Evolutionary conservation across 805 yeast genomes (phyloP), one percentile per base, ranked within the genome.

Genomic region (Barnettozyma californica): DNA sequence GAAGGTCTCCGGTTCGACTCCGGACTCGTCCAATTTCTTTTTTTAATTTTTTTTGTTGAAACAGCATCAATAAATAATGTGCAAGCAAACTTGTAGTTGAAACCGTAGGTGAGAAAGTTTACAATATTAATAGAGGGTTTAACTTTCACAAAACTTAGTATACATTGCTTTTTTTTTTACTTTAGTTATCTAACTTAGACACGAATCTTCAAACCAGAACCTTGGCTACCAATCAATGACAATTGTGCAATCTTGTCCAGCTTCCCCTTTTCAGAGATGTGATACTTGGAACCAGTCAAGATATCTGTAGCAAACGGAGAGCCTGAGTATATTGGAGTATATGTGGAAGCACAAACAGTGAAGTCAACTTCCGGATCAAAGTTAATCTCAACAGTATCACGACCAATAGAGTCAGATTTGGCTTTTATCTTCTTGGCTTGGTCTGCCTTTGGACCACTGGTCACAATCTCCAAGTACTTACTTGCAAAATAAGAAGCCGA

Each of bases 311-410:
- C 90, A 45, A 57, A 58, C 35, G 86, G 83, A 27, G 83, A 69
- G 16, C 90, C 94, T 56, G 77, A 76, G 68, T 91, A 92, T 49
- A 94, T 87, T 44, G 99, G 99, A 8, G 96, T 87, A 61, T 76
- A 79, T 18, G 96, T 81, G 14, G 84, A 76, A 16, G 95, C 87
- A 73, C 98, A 94, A 49, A 94, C 83, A 44, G 86, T 94, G 66
- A 91, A 91, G 49, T 87, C 90, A 2, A 95, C 92, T 65, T 82
- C 86, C 47, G 91, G 95, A 64, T 94, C 97, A 64, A 90, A 94
- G 64, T 92, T 95, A 58, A 91, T 80, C 62, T 89, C 94, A 53
- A 91, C 74, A 3, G 94, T 90, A 69, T 95, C 98, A 46, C 82
- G 80, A 2, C 95, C 86, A 53, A 84, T 70, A 1, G 85, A 68